Evolutionary conservation across 768 basidiomycete genomes (phyloP), one percentile per base, ranked within the genome.

Genomic region (Cystobasidium tubakii): DNA sequence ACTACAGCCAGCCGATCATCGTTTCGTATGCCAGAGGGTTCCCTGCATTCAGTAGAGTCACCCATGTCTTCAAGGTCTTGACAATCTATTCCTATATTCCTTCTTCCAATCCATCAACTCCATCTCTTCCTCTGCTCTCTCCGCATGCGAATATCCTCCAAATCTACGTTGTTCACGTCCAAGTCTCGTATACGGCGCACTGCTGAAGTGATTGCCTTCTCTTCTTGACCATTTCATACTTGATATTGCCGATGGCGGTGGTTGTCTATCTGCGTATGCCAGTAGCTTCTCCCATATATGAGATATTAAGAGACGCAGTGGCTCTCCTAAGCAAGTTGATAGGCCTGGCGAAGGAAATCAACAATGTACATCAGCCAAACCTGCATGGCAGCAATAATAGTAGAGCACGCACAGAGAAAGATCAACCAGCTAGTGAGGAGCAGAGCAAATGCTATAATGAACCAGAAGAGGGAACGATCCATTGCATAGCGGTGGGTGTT

Each of bases 311-410:
- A 27, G 66, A 60, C 66, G 66, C 12, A 69, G 36, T 23, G 66
- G 66, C 21, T 69, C 66, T 46, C 66, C 66, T 39, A 69, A 23
- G 29, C 66, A 69, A 3, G 66, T 69, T 29, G 66, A 69, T 15
- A 69, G 66, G 29, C 36, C 66, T 69, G 42, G 6, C 21, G 6
- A 4, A 6, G 10, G 6, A n/a, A n/a, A 54, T 7, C 27, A n/a
- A 6, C 6, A 7, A n/a, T 39, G 15, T 39, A 39, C 15, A 39
- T 39, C 39, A 39, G 39, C 39, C 6, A 6, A 6, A 39, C 15
- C 39, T 6, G 7, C 6, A 39, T 6, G 6, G 39, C 39, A 15
- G 6, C 15, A 6, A 39, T 39, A 39, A 6, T 15, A 39, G 39
- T 39, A 39, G 39, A 39, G 15, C 29, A 60, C 57, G 4, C 27